Evolutionary conservation across 768 basidiomycete species (phyloP), one percentile per base, ranked within the genome.

Genomic region (Scleroderma citrinum): DNA sequence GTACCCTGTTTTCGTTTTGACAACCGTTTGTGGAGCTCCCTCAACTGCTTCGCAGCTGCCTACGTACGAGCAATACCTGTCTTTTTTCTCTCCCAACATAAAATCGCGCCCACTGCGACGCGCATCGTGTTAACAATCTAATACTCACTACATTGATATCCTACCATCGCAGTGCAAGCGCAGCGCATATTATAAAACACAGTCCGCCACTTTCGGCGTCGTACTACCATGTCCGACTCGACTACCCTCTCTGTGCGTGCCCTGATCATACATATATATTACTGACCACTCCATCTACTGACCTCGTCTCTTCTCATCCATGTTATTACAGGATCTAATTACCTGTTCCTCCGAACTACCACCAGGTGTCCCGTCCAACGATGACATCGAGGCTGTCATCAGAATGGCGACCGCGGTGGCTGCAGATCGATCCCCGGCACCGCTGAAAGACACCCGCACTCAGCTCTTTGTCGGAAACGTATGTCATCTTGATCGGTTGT

Each of bases 391-490:
- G 63, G 89, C 90, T 3, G 78, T 92, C 59, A 96, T 96, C 53
- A 87, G 89, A 62, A 79, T 85, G 68, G 92, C 92, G n/a, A 94
- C 89, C 52, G 81, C 88, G n/a, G 64, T 76, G 3, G 64, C 78
- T 2, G 59, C 71, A 19, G 80, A 82, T 56, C 68, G 77, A 47
- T 63, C 49, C 5, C 39, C 64, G 2, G 59, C 56, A 41, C 81
- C 80, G 0, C 70, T 78, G 34, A 78, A 81, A 47, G 95, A 99
- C 66, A 95, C 92, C 4, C 77, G 95, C 46, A 93, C 94, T 0
- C 94, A 97, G 70, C 77, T 99, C 7, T 98, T 95, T 60, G 89
- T 98, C 21, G 93, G 92, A 54, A 99, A 99, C 68, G 92, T 94
- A 68, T 53, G 86, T 73, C 17, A 51, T 34, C 14, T 39, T 35